Evolutionary conservation across 257 asterid genomes (phyloP), one percentile per base, ranked within the genome.

Genomic region (Solanum sparsipilum): DNA sequence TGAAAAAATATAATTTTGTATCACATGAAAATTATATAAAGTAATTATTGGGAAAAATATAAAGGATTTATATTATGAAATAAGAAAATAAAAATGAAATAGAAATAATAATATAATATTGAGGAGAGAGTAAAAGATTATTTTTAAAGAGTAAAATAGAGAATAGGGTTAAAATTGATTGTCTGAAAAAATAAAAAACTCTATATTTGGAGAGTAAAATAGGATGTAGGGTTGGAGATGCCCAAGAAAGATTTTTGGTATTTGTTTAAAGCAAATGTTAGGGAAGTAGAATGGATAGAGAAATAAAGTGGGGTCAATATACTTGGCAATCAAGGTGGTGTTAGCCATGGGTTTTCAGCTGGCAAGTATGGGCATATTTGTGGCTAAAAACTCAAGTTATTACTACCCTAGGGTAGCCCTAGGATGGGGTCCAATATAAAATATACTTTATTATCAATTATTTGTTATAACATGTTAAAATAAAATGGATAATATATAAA

Each of bases 281-380:
- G 63, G 68, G 5, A 29, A 46, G 70, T 82, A 48, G 21, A 81
- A 31, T 82, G 85, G 85, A 82, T 82, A 82, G 52, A 48, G 85
- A 48, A 48, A 29, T 82, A 82, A 10, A 18, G 85, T 48, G 85
- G 85, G 85, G 41, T 81, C 85, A 48, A 90, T 89, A n/a, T 41
- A 16, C 25, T 52, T 38, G 88, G 72, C 88, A 85, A 71, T 86
- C 91, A 82, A 44, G 87, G 85, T 89, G 93, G 89, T 92, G 92
- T 87, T 7, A 68, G 72, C 85, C 85, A 48, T 48, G 44, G 29
- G 85, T 29, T 82, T 27, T 88, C 93, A 84, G 95, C 85, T 93
- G 94, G 93, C 93, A 89, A 88, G 48, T 88, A 84, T 88, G 88
- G 93, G 96, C 95, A 91, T 87, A 29, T 48, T 82, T 82, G 85